Percentiles rank a stretch among this genome's conserved stretches.
Conservation (phyloP, 2,329 filamentous ascomycete genomes). For the Mycosphaerella arachidis region DNA sequence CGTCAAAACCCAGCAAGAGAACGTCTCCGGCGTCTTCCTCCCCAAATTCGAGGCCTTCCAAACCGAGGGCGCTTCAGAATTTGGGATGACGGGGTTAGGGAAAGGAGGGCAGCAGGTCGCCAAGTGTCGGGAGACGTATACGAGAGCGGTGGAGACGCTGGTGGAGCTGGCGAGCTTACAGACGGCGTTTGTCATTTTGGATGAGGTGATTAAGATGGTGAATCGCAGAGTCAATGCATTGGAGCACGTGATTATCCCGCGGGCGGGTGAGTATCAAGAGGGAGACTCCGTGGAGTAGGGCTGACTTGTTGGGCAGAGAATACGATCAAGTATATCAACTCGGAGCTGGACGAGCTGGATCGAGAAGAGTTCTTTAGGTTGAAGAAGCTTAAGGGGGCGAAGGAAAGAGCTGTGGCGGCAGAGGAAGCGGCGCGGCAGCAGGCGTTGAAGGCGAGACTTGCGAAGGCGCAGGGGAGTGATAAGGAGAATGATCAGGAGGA, state of each 20-base stretch:
- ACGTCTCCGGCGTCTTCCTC: slow-evolving; percentile 92
- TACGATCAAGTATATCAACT: slow-evolving; percentile 99
- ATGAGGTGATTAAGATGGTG: slow-evolving; percentile 98
- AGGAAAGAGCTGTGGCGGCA: slow-evolving; percentile 49
- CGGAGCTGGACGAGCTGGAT: slow-evolving; percentile 93
- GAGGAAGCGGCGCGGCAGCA: slow-evolving; percentile 32
- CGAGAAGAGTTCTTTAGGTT: slow-evolving; percentile 96
- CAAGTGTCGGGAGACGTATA: slow-evolving; percentile 91
- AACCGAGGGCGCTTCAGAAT: slow-evolving; percentile 84
- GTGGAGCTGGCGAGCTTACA: slow-evolving; percentile 93
- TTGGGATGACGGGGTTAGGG: slow-evolving; percentile 88
- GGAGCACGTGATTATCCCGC: neutral
- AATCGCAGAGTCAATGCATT: slow-evolving; percentile 90
- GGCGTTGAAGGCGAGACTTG: slow-evolving; percentile 15
- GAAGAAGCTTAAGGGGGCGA: slow-evolving; percentile 83
- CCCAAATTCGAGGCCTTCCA: slow-evolving; percentile 90
- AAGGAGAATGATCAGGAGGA: slow-evolving; percentile 29
- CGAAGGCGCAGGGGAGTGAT: slow-evolving; percentile 17
- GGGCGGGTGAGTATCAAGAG: neutral
- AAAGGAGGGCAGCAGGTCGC: slow-evolving; percentile 98
- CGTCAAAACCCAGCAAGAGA: slow-evolving; percentile 92
- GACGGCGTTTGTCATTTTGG: slow-evolving; percentile 95
- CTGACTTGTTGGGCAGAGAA: slow-evolving; percentile 61
- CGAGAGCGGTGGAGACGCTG: slow-evolving; percentile 87
- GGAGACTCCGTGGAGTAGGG: neutral